Percentiles rank a stretch among this genome's conserved stretches.
phyloP scores from a whole-genome alignment of 108 stramenopile genomes.

The Parietichytrium sp. region DNA sequence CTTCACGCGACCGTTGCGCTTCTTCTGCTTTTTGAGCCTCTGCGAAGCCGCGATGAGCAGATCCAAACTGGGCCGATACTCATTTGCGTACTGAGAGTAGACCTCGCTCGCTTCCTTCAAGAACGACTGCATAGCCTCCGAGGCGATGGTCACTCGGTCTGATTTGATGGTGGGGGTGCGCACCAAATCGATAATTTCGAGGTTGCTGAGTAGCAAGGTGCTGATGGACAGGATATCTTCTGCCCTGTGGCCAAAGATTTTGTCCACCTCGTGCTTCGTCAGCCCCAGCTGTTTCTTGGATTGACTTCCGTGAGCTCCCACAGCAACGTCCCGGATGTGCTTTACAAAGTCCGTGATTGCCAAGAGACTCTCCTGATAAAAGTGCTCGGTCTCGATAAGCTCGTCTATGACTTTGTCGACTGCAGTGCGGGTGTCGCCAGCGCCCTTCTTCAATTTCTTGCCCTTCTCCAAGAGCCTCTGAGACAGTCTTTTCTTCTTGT shows the following conservation, averaged over 20 bases:
- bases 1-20: no score
- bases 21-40: no score
- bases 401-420: conserved; percentile 14
- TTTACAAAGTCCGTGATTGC: neutral
- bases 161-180: no score
- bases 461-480: no score
- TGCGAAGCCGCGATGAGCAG: no score
- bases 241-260: neutral
- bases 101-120: no score
- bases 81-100: no score
- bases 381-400: conserved; percentile 26
- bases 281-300: neutral
- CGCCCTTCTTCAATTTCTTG: no score
- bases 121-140: no score
- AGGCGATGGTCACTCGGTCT: no score
- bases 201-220: neutral
- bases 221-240: conserved; percentile 3
- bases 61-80: no score
- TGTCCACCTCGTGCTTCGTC: neutral
- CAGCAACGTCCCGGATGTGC: neutral
- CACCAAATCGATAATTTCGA: conserved; percentile 26
- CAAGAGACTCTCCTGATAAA: neutral
- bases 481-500: no score
- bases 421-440: neutral
- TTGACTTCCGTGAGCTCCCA: neutral